Evolutionary conservation across 768 basidiomycete species (phyloP).

Genomic region (Cystobasidium ongulense): DNA sequence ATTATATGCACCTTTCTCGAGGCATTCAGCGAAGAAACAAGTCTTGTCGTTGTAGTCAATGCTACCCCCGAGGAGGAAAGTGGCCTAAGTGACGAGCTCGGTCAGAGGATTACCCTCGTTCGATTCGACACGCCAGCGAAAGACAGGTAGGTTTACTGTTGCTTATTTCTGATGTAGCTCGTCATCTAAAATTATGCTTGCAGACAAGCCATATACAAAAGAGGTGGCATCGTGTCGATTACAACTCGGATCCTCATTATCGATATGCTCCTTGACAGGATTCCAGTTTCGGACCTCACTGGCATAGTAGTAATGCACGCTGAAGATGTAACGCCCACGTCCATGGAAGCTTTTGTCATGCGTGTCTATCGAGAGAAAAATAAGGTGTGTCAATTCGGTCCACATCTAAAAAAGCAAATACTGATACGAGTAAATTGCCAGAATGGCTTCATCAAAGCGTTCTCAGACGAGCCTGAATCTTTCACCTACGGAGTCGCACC

Average conservation of each 20-base stretch:
- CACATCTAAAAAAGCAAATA: neutral
- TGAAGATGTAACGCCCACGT: conserved; percentile 74
- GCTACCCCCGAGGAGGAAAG: conserved; percentile 73
- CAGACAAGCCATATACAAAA: conserved; percentile 30
- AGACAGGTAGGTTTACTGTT: conserved; percentile 55
- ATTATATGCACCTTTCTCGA: conserved; percentile 79
- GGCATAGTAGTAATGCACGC: conserved; percentile 85
- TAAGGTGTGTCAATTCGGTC: conserved; percentile 45
- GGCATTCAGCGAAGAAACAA: conserved; percentile 79
- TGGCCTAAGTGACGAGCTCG: conserved; percentile 83
- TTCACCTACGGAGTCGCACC: conserved; percentile 89
- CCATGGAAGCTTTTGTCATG: conserved; percentile 84
- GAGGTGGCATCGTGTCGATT: conserved; percentile 50
- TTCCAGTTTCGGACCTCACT: conserved; percentile 76
- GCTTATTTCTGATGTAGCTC: neutral
- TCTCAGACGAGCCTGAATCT: conserved; percentile 91
- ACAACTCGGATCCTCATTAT: conserved; percentile 91
- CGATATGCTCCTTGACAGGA: conserved; percentile 79
- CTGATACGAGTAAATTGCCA: conserved; percentile 35
- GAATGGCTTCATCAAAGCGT: conserved; percentile 87
- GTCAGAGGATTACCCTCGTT: conserved; percentile 72
- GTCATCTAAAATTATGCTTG: conserved; percentile 6
- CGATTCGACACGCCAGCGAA: conserved; percentile 70
- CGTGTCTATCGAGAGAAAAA: conserved; percentile 85
- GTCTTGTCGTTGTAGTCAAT: conserved; percentile 74